Base-by-base conservation (phyloP, 2,329 filamentous ascomycete genomes). In the Septoria linicola region DNA sequence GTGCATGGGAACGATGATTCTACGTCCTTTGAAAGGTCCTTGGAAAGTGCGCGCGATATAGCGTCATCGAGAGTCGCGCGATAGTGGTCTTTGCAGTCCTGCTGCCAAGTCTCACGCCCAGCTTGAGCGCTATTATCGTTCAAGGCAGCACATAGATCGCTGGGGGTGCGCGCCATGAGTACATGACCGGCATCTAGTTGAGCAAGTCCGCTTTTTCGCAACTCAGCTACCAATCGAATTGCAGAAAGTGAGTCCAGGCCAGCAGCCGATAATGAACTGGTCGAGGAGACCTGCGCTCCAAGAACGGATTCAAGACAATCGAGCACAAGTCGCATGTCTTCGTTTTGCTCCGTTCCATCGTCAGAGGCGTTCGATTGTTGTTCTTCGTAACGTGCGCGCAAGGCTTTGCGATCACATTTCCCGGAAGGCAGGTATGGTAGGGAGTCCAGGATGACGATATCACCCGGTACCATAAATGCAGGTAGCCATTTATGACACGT, bases 341-440 rank as follows among this genome's bases (percentile, higher is more conserved):
- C 45, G 23, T 41, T 46, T 32, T 41, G 23, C 11, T 30, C 14
- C 8, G 37, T 27, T 4, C 41, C 48, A 8, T 49, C 62, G 14
- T 74, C 62, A 13, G 61, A 55, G n/a, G 11, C 39, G 14, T 39
- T n/a, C 14, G 14, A 2, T 50, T 50, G 25, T 68, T 61, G n/a
- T 19, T 21, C 32, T 30, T 39, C 48, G 66, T 85, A 88, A 6
- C 80, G 72, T 1, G 72, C 65, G 59, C 82, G 76, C 6, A 96
- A 71, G 10, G 68, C 70, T 60, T 82, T 85, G 44, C 82, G 83
- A 63, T 96, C 87, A 11, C 91, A 78, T 64, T 96, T 96, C 0
- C 91, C 91, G 0, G 89, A 95, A 2, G 89, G 76, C 16, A 96
- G 73, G 45, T 85, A 82, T 1, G 89, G 89, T 49, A 96, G 84